phyloP scores from a whole-genome alignment of 1,139 yeast species.

The Hansenula sp. region DNA sequence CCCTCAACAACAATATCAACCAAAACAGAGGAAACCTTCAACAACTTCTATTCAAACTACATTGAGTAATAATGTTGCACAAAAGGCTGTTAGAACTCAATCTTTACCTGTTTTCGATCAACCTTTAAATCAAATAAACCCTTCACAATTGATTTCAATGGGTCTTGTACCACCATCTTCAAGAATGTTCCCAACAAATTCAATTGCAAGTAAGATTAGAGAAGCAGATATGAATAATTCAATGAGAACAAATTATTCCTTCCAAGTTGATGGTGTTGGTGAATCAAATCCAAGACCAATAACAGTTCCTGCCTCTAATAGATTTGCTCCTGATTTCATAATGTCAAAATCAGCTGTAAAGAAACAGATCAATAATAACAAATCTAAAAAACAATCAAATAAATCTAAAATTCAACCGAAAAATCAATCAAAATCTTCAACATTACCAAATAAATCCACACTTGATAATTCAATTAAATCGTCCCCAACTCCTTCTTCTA shows the following conservation, averaged over 20 bases:
- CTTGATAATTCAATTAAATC: not conserved
- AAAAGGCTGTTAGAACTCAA: slow-evolving; percentile 63
- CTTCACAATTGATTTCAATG: slow-evolving; percentile 9
- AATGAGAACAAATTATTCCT: slow-evolving; percentile 4
- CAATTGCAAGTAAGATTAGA: slow-evolving; percentile 37
- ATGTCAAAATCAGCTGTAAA: slow-evolving; percentile 6
- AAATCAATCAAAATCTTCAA: not conserved
- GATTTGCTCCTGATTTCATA: slow-evolving; percentile 23
- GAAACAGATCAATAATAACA: slow-evolving; percentile 1
- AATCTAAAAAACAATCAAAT: not conserved
- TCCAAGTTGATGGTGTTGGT: slow-evolving; percentile 1
- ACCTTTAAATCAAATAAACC: slow-evolving; percentile 33
- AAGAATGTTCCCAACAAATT: slow-evolving; percentile 28
- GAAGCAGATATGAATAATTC: slow-evolving; percentile 30
- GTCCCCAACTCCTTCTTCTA: not conserved
- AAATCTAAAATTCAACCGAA: not conserved
- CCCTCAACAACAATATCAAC: slow-evolving; percentile 3
- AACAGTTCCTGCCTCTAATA: slow-evolving; percentile 16
- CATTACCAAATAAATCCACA: not conserved
- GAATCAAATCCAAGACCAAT: slow-evolving; percentile 10
- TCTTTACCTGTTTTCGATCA: slow-evolving; percentile 58
- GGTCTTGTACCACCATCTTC: not conserved
- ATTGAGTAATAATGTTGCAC: slow-evolving; percentile 34
- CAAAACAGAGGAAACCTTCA: slow-evolving; percentile 1
- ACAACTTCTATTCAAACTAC: slow-evolving; percentile 14